These are phyloP conservation scores for Lactifluus subvellereus DNA, from an alignment of 768 basidiomycete species.

Conservation along the genomic window DNA sequence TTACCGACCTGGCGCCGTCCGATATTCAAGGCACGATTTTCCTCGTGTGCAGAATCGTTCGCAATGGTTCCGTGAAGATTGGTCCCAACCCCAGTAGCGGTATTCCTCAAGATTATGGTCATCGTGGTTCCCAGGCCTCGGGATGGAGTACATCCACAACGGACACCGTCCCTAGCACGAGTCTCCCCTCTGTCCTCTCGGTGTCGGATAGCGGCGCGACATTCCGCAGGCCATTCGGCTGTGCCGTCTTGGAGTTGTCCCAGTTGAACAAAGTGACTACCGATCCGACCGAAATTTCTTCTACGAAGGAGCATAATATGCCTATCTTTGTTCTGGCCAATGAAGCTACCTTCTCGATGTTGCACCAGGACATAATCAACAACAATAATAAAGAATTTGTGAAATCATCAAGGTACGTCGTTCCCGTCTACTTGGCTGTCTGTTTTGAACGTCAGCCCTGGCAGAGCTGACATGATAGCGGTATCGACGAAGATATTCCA, in stretches of 20 bases:
- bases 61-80: constrained; percentile 82
- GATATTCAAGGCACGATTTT: constrained; percentile 85
- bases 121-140: constrained; percentile 54
- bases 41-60: constrained; percentile 85
- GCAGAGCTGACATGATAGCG: constrained; percentile 80
- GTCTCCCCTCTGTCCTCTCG: constrained; percentile 1
- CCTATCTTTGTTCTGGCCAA: constrained; percentile 80
- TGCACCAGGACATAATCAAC: constrained; percentile 92
- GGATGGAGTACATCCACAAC: constrained; percentile 17
- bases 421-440: neutral
- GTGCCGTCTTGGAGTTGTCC: constrained; percentile 83
- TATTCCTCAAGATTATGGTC: constrained; percentile 37
- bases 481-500: constrained; percentile 83
- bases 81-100: constrained; percentile 49
- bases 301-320: constrained; percentile 74
- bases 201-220: constrained; percentile 33
- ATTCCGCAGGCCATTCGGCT: constrained; percentile 90
- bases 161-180: constrained; percentile 8
- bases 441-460: neutral
- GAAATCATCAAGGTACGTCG: constrained; percentile 66
- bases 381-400: constrained; percentile 74
- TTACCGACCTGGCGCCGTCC: constrained; percentile 79
- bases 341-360: constrained; percentile 83
- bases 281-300: constrained; percentile 58
- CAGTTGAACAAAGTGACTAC: constrained; percentile 63